A percentile compares a stretch with the other conserved stretches of the same genome.
Evolutionary conservation across 352 stramenopile genomes (phyloP).

Genomic region (Saprolegnia parasitica): DNA sequence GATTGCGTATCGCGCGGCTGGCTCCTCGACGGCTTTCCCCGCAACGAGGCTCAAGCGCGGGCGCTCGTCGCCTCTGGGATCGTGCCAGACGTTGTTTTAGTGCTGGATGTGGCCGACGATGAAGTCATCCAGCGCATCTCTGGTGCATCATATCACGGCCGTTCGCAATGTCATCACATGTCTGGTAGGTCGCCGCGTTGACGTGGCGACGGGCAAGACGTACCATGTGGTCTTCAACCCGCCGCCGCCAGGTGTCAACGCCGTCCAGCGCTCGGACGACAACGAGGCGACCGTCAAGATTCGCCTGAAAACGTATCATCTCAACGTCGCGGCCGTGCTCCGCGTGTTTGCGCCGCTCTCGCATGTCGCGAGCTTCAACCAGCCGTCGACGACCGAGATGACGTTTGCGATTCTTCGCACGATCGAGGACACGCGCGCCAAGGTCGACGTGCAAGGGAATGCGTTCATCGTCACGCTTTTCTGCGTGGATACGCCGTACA

Average conservation of each 20-base stretch:
- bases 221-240: conserved; percentile 89
- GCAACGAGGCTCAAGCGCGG: conserved; percentile 79
- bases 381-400: conserved; percentile 21
- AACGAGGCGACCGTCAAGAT: conserved; percentile 86
- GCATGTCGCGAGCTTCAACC: conserved; percentile 36
- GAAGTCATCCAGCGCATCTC: conserved; percentile 92
- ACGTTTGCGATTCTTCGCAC: not conserved
- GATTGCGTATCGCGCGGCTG: conserved; percentile 72
- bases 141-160: conserved; percentile 38
- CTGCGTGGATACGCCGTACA: conserved; percentile 50
- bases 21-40: conserved; percentile 95
- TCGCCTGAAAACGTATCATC: conserved; percentile 80
- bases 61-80: conserved; percentile 58
- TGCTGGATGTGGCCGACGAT: conserved; percentile 92
- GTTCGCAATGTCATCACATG: conserved; percentile 92
- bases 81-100: conserved; percentile 89
- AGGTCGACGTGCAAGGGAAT: conserved; percentile 41
- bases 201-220: conserved; percentile 89
- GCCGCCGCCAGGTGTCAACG: conserved; percentile 44
- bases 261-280: conserved; percentile 83
- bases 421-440: conserved; percentile 24
- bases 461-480: conserved; percentile 64
- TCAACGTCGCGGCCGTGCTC: conserved; percentile 51
- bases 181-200: conserved; percentile 90
- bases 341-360: conserved; percentile 40